Conservation (phyloP, 768 basidiomycete genomes). For the Mycena epipterygia region DNA sequence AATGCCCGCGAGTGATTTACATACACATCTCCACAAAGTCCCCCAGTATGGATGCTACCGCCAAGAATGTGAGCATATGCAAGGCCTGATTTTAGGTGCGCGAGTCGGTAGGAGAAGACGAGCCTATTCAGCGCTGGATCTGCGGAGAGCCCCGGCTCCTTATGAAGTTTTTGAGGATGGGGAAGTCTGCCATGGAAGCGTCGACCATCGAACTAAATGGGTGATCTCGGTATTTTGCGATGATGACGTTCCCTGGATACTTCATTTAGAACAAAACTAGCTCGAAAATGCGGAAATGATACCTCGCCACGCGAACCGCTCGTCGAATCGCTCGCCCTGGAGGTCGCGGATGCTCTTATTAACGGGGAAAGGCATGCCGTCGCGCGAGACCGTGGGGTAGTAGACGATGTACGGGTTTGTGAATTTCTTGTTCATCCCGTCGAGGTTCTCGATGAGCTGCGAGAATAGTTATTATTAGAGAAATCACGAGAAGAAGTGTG, state of each 20-base stretch:
- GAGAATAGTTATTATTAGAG: conserved; percentile 31
- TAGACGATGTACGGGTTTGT: conserved; percentile 86
- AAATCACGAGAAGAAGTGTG: conserved; percentile 27
- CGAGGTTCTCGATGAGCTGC: conserved; percentile 80
- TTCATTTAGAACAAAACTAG: neutral
- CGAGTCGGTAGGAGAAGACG: conserved; percentile 20
- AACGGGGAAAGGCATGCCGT: conserved; percentile 85
- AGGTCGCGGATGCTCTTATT: conserved; percentile 84
- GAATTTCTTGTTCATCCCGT: conserved; percentile 86
- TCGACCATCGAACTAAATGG: conserved; percentile 74
- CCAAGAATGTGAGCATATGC: neutral
- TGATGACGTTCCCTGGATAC: conserved; percentile 71
- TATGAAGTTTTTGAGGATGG: conserved; percentile 85
- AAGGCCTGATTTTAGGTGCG: neutral
- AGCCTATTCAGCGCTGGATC: conserved; percentile 16
- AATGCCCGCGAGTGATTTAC: neutral
- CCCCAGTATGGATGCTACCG: neutral
- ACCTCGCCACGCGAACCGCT: conserved; percentile 79
- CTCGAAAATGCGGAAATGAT: neutral
- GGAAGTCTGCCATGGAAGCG: conserved; percentile 88
- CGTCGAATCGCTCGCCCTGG: conserved; percentile 72
- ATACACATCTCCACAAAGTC: conserved; percentile 5
- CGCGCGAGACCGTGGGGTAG: conserved; percentile 81
- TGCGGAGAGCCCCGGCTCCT: conserved; percentile 71
- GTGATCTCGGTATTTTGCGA: conserved; percentile 74